A percentile compares a stretch with the other conserved stretches of the same genome.
Evolutionary conservation across 2,329 filamentous ascomycete genomes (phyloP).

Genomic region (Microascus cirrosus): DNA sequence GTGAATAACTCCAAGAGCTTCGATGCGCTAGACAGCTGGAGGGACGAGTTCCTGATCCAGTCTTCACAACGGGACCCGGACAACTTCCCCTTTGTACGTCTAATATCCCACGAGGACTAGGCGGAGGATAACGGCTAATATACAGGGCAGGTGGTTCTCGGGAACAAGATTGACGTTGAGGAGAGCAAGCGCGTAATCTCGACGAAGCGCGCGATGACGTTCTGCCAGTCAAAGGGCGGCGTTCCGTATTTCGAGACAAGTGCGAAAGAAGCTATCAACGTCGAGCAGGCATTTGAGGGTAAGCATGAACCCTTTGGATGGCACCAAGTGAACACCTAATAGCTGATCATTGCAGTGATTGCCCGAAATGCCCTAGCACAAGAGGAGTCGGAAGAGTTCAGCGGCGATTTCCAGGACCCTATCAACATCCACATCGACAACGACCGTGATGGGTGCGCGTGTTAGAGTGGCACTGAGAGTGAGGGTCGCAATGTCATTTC

Average conservation of each 20-base stretch:
- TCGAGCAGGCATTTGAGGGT: conserved; percentile 72
- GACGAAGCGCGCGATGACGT: conserved; percentile 90
- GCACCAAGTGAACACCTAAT: not conserved
- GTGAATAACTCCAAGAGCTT: conserved; percentile 99
- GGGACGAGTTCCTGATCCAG: conserved; percentile 96
- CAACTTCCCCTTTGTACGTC: conserved; percentile 88
- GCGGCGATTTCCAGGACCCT: conserved; percentile 91
- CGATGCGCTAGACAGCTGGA: conserved; percentile 95
- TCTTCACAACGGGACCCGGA: conserved; percentile 93
- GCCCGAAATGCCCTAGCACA: conserved; percentile 90
- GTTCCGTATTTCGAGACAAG: conserved; percentile 99
- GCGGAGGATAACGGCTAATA: not conserved
- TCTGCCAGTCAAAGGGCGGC: conserved; percentile 93
- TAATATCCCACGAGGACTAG: not conserved
- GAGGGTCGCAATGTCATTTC: not conserved
- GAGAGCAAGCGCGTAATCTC: conserved; percentile 97
- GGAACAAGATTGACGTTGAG: conserved; percentile 98
- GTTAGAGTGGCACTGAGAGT: conserved; percentile 37
- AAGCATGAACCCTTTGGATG: conserved; percentile 10
- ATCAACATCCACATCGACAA: conserved; percentile 98
- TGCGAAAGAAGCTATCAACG: conserved; percentile 96
- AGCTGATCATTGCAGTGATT: conserved; percentile 53
- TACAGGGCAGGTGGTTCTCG: conserved; percentile 67
- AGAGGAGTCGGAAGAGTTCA: conserved; percentile 96
- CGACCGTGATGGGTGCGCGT: conserved; percentile 85